These are phyloP conservation scores for Lachnellula arida DNA, from an alignment of 2,329 filamentous ascomycete species.

Conservation along the genomic window DNA sequence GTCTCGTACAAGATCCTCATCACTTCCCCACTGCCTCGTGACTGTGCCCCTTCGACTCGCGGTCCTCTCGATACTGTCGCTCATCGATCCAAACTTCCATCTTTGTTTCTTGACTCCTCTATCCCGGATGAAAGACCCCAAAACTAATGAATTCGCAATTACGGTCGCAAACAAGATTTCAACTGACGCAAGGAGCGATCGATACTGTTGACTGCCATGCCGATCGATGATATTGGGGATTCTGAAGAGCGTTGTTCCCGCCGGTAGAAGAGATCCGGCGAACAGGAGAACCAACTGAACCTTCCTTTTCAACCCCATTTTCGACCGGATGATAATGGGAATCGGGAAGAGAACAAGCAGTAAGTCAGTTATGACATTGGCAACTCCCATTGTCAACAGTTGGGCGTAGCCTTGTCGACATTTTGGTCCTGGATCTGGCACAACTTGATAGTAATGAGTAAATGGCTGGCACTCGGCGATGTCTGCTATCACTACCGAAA, in stretches of 20 bases:
- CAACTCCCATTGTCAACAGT: slow-evolving; percentile 82
- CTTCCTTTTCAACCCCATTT: slow-evolving; percentile 74
- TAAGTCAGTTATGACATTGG: slow-evolving; percentile 84
- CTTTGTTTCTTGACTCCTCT: slow-evolving; percentile 85
- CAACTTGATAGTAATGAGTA: slow-evolving; percentile 70
- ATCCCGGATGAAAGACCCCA: slow-evolving; percentile 90
- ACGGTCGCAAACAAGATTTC: slow-evolving; percentile 86
- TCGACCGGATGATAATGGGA: slow-evolving; percentile 75
- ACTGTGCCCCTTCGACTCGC: slow-evolving; percentile 41
- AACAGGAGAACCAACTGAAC: slow-evolving; percentile 76
- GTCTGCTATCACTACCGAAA: slow-evolving; percentile 75
- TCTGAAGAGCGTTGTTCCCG: slow-evolving; percentile 74
- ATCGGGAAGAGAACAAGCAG: slow-evolving; percentile 85
- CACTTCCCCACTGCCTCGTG: slow-evolving; percentile 74
- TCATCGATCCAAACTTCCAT: slow-evolving; percentile 60
- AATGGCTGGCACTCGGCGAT: slow-evolving; percentile 80
- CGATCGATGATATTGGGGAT: slow-evolving; percentile 71
- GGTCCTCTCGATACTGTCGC: slow-evolving; percentile 56
- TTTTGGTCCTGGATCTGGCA: slow-evolving; percentile 77
- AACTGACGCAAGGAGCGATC: slow-evolving; percentile 82
- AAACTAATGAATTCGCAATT: slow-evolving; percentile 81
- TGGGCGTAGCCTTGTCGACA: slow-evolving; percentile 87
- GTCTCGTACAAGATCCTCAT: slow-evolving; percentile 81
- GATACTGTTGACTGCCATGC: slow-evolving; percentile 74
- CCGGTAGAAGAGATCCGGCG: slow-evolving; percentile 74